These are phyloP conservation scores for Penicillium daleae DNA, from an alignment of 495 filamentous ascomycete species.

Conservation along the genomic window DNA sequence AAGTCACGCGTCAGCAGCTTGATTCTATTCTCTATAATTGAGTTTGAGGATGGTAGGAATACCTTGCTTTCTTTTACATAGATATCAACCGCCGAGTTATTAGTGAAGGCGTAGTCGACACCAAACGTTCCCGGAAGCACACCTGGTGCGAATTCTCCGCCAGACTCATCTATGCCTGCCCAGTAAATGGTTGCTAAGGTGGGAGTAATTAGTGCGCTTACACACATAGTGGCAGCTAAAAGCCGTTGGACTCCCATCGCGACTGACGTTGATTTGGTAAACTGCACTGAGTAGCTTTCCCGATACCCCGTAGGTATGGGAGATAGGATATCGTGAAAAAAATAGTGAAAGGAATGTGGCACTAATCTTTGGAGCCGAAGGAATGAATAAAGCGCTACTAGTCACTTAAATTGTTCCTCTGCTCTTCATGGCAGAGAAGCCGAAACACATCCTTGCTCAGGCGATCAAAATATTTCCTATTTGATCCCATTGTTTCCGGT, in stretches of 20 bases:
- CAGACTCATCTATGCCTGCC: slow-evolving; percentile 2
- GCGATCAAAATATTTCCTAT: too few species aligned
- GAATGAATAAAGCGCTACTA: background rate
- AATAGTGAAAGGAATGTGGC: background rate
- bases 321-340: background rate
- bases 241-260: background rate
- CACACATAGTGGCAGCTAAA: background rate
- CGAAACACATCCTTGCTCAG: background rate
- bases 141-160: background rate
- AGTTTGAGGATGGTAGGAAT: background rate
- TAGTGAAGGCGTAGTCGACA: background rate
- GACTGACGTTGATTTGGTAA: background rate
- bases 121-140: background rate
- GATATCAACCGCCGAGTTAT: background rate
- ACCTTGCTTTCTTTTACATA: background rate
- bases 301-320: background rate
- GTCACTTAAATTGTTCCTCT: background rate
- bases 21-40: background rate
- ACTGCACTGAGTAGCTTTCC: background rate
- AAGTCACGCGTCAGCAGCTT: background rate
- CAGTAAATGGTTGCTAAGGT: background rate
- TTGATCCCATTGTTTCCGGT: background rate
- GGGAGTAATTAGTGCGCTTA: background rate
- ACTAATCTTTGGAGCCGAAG: background rate
- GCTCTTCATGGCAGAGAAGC: background rate